Base-by-base conservation (phyloP, 192 early-diverging fungal species). In the Paraglomus occultum region DNA sequence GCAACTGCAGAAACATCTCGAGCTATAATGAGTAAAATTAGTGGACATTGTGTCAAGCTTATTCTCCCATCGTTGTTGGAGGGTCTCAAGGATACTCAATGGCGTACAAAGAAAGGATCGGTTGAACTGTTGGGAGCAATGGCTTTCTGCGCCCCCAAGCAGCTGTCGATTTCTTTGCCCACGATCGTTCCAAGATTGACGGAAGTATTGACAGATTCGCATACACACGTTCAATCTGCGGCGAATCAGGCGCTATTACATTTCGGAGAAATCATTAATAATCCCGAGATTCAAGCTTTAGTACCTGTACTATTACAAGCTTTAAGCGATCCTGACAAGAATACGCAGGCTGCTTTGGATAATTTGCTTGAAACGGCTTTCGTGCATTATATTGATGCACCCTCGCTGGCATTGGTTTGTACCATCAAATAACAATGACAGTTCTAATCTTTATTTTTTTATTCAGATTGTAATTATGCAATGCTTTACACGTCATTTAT, bases 381-480 rank as follows among this genome's bases (percentile, higher is more conserved):
- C 72, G 92, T 98, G 17, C 97, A 99, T 79, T 99, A 99, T 77
- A 95, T 99, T 61, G 97, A 99, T 75, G 90, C 96, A 11, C 94
- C 97, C 31, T 94, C 92, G 10, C 76, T 99, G 58, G 97, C 96
- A 12, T 82, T 98, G 58, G 88, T 70, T 59, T 42, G 39, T 38
- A 40, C 3, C 53, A 40, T 42, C 12, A 17, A 49, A 20, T 11
- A 11, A 10, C 6, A 31, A 10, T 1, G 9, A 49, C 44, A 44
- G 38, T 61, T n/a, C 18, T 64, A 8, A 18, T 23, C 9, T 6
- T 64, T 4, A 15, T 64, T n/a, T 5, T 47, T 62, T 49, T 48
- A 49, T 18, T 31, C 50, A 23, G 0, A n/a, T 66, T 40, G 9
- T 51, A 66, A 12, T 12, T 42, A n/a, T 51, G 1, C 1, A 17